Conservation (phyloP, 805 yeast genomes). For the Kluyveromyces dobzhanskii region DNA sequence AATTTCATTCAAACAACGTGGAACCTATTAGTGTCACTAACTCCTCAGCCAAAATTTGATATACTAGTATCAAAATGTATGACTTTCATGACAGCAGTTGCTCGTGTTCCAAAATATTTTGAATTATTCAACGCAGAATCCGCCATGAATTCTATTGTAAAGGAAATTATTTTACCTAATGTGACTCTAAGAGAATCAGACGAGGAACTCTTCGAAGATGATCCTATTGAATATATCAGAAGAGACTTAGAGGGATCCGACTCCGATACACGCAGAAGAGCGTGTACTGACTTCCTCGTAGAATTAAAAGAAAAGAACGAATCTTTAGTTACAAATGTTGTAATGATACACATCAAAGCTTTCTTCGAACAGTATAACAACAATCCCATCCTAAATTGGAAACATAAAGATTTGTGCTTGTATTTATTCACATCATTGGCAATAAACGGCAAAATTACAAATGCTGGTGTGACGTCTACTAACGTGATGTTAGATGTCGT, state of each 20-base stretch:
- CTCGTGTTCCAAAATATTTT: conserved; percentile 58
- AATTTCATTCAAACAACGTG: conserved; percentile 77
- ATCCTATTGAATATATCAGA: conserved; percentile 87
- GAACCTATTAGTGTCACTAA: conserved; percentile 59
- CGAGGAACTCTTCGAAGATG: conserved; percentile 92
- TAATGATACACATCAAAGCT: conserved; percentile 60
- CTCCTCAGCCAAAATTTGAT: conserved; percentile 73
- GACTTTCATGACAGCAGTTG: conserved; percentile 73
- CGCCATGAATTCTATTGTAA: conserved; percentile 66
- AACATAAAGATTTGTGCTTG: conserved; percentile 76
- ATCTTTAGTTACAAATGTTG: conserved; percentile 61
- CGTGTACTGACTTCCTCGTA: conserved; percentile 86
- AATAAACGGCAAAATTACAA: conserved; percentile 81
- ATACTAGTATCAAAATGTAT: conserved; percentile 73
- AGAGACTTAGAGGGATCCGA: conserved; percentile 95
- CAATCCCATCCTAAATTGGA: conserved; percentile 57
- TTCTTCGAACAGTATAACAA: conserved; percentile 47
- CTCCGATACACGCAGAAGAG: conserved; percentile 82
- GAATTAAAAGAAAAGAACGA: conserved; percentile 78
- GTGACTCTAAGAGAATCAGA: conserved; percentile 79
- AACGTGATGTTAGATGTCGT: conserved; percentile 81
- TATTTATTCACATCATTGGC: conserved; percentile 85
- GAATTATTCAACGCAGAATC: conserved; percentile 55
- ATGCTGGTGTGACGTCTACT: conserved; percentile 79
- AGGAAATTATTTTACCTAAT: conserved; percentile 82